Conservation (phyloP, 108 stramenopile genomes). For the Parmales sp. region DNA sequence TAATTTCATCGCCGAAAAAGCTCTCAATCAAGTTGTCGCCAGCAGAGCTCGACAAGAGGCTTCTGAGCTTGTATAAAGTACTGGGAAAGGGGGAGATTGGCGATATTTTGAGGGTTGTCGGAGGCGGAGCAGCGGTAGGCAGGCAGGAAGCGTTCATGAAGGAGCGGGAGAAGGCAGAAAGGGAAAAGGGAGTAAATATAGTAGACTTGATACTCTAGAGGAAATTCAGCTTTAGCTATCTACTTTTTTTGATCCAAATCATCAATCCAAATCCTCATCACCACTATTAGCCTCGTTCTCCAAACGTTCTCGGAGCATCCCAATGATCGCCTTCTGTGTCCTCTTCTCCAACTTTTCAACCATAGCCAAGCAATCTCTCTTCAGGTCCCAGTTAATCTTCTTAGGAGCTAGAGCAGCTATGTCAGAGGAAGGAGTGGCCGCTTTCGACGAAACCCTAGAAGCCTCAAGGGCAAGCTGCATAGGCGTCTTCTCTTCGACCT, state of each 20-base stretch:
- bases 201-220: too few relatives aligned
- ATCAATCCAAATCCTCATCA: too few relatives aligned
- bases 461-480: too few relatives aligned
- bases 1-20: slow-evolving; percentile 55
- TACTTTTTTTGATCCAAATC: too few relatives aligned
- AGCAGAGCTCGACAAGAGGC: slow-evolving; percentile 66
- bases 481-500: too few relatives aligned
- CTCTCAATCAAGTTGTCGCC: slow-evolving; percentile 64
- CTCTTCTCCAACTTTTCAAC: slow-evolving; percentile 15
- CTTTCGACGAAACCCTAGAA: too few relatives aligned
- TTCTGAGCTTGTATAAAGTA: slow-evolving; percentile 58
- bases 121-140: slow-evolving; percentile 62
- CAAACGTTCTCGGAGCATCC: slow-evolving; percentile 23
- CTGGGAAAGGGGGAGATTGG: slow-evolving; percentile 55
- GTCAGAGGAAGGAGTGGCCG: too few relatives aligned
- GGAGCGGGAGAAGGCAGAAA: slow-evolving; percentile 25
- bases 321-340: slow-evolving; percentile 27
- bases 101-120: slow-evolving; percentile 60
- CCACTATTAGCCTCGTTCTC: slow-evolving; percentile 18
- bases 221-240: too few relatives aligned
- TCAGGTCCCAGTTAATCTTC: slow-evolving; percentile 32
- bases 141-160: slow-evolving; percentile 59
- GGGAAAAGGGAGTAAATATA: background rate
- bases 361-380: slow-evolving; percentile 14
- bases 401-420: slow-evolving; percentile 10